phyloP scores from a whole-genome alignment of 352 stramenopile species.

The Pythium grandisporangium region DNA sequence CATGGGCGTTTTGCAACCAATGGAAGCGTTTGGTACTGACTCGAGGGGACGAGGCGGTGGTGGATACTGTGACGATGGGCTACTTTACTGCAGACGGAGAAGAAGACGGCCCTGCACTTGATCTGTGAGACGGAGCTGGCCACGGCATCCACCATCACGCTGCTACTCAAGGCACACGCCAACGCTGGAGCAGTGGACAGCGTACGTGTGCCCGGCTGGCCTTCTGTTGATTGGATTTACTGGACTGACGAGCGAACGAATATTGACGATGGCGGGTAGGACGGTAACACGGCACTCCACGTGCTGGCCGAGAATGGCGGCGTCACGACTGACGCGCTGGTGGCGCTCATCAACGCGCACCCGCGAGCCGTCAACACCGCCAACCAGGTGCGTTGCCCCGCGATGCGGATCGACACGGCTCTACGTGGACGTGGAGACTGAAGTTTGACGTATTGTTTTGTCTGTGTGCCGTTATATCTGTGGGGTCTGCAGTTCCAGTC shows the following conservation, averaged over 20 bases:
- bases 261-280: too few species aligned
- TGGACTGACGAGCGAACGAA: too few species aligned
- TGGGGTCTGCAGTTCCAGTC: conserved; percentile 45
- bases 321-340: conserved; percentile 24
- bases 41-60: too few species aligned
- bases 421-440: too few species aligned
- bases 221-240: too few species aligned
- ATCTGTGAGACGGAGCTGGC: conserved; percentile 59
- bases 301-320: conserved; percentile 43
- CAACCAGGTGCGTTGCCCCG: conserved; percentile 34
- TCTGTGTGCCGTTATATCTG: too few species aligned
- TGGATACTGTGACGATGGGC: too few species aligned
- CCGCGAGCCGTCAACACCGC: conserved; percentile 45
- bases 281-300: conserved; percentile 61
- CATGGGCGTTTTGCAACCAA: neutral
- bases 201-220: too few species aligned
- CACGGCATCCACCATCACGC: conserved; percentile 17
- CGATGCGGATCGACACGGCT: neutral
- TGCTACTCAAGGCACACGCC: conserved; percentile 28
- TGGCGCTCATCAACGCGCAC: conserved; percentile 28
- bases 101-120: conserved; percentile 18
- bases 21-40: too few species aligned
- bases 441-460: too few species aligned
- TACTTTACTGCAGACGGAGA: conserved; percentile 9
- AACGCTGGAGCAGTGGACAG: conserved; percentile 39